phyloP scores from a whole-genome alignment of 2,329 filamentous ascomycete genomes.

The Verticillium dahliae region DNA sequence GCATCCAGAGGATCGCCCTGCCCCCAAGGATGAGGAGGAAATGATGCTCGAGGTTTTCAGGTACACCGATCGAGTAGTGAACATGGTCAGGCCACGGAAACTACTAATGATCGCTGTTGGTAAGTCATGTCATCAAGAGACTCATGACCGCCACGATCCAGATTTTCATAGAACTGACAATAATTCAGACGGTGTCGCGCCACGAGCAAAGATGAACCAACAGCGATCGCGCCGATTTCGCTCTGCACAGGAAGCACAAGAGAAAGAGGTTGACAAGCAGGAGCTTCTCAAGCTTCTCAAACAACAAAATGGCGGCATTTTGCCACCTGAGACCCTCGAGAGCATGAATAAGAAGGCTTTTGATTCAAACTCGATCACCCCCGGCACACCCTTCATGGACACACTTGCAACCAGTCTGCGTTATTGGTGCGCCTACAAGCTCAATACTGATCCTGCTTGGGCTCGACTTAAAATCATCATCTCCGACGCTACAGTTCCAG shows the following conservation, averaged over 20 bases:
- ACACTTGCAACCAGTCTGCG: slow-evolving; percentile 82
- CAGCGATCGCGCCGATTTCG: slow-evolving; percentile 94
- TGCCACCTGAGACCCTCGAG: slow-evolving; percentile 55
- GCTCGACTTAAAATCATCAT: slow-evolving; percentile 95
- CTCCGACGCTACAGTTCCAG: slow-evolving; percentile 94
- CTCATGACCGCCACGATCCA: not conserved
- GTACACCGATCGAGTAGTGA: slow-evolving; percentile 97
- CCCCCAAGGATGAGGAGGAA: slow-evolving; percentile 90
- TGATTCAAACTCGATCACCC: slow-evolving; percentile 82
- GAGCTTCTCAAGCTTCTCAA: slow-evolving; percentile 81
- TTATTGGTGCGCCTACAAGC: slow-evolving; percentile 97
- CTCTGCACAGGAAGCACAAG: slow-evolving; percentile 85
- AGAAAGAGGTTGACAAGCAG: slow-evolving; percentile 87
- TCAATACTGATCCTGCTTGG: slow-evolving; percentile 96
- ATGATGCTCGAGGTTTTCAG: slow-evolving; percentile 99
- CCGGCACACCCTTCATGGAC: slow-evolving; percentile 98
- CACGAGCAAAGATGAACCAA: slow-evolving; percentile 99
- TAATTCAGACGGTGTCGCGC: slow-evolving; percentile 78
- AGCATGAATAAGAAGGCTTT: slow-evolving; percentile 79
- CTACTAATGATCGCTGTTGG: slow-evolving; percentile 95
- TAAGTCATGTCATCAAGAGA: slow-evolving; percentile 39
- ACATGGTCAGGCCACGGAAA: slow-evolving; percentile 96
- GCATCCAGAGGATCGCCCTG: slow-evolving; percentile 87
- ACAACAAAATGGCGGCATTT: slow-evolving; percentile 63
- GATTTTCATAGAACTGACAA: not conserved